A percentile compares a stretch with the other conserved stretches of the same genome.
Evolutionary conservation across 352 stramenopile species (phyloP).

Genomic region (Globisporangium nagaii): DNA sequence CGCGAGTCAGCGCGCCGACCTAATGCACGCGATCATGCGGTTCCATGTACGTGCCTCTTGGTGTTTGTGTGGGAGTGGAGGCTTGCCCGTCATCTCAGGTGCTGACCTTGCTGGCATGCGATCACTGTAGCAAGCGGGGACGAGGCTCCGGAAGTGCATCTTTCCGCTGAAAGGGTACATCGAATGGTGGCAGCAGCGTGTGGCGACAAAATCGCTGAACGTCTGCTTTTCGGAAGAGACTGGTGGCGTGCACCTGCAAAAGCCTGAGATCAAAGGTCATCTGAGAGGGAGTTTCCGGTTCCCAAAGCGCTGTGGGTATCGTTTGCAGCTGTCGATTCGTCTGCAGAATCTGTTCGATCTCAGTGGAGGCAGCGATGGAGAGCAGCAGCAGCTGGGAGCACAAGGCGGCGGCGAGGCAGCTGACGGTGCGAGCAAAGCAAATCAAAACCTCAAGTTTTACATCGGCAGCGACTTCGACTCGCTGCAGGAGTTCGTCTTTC

Average conservation of each 20-base stretch:
- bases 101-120: neutral
- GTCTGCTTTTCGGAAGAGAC: constrained; percentile 19
- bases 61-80: neutral
- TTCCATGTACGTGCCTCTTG: constrained; percentile 32
- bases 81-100: neutral
- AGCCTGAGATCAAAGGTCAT: constrained; percentile 12
- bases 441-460: constrained; percentile 31
- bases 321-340: constrained; percentile 25
- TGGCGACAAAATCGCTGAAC: constrained; percentile 28
- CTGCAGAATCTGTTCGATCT: neutral
- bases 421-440: neutral
- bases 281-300: constrained; percentile 36
- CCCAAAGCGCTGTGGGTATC: constrained; percentile 48
- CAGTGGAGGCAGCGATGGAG: neutral
- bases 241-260: constrained; percentile 17
- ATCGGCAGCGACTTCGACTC: constrained; percentile 56
- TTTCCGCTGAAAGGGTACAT: constrained; percentile 57
- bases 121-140: constrained; percentile 32
- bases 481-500: constrained; percentile 37
- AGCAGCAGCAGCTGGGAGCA: too few relatives aligned
- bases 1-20: constrained; percentile 25
- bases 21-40: constrained; percentile 35
- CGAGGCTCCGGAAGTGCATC: constrained; percentile 42
- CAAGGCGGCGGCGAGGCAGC: too few relatives aligned
- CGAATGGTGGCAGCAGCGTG: constrained; percentile 56